Conservation (phyloP, 1,284 basidiomycete species). For the Tilletia setariae region DNA sequence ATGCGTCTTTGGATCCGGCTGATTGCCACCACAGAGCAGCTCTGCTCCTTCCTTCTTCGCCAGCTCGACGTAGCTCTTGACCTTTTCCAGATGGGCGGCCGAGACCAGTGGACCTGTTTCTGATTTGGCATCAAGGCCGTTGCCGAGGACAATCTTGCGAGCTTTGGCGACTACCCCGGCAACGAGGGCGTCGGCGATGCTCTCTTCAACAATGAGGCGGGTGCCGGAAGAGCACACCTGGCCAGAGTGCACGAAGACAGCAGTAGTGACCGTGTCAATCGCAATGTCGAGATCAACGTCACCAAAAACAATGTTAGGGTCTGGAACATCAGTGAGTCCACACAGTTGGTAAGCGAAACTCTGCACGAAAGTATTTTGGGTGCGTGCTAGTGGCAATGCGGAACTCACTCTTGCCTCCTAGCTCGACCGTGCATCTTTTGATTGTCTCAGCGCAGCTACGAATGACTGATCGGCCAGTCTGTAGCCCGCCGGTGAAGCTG, state of each 20-base stretch:
- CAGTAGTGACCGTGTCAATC: constrained; percentile 51
- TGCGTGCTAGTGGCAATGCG: no score
- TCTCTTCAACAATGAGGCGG: constrained; percentile 51
- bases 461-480: constrained; percentile 49
- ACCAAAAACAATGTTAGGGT: constrained; percentile 52
- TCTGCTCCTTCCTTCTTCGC: constrained; percentile 45
- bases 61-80: constrained; percentile 43
- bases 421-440: constrained; percentile 52
- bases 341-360: neutral
- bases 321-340: neutral
- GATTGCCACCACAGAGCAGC: constrained; percentile 42
- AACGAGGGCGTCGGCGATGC: constrained; percentile 49
- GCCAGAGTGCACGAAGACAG: constrained; percentile 52
- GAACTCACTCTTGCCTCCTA: constrained; percentile 48
- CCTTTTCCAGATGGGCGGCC: constrained; percentile 44
- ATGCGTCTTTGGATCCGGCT: constrained; percentile 37
- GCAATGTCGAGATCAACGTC: constrained; percentile 51
- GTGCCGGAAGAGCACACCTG: constrained; percentile 53
- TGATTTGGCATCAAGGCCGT: constrained; percentile 40
- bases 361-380: no score
- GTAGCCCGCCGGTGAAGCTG: constrained; percentile 52
- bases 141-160: constrained; percentile 46
- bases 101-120: constrained; percentile 53
- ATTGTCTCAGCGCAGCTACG: constrained; percentile 43
- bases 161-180: constrained; percentile 49